Evolutionary conservation across 345 rosid genomes (phyloP), one percentile per base, ranked within the genome.

Genomic region (Eucalyptus sp.): DNA sequence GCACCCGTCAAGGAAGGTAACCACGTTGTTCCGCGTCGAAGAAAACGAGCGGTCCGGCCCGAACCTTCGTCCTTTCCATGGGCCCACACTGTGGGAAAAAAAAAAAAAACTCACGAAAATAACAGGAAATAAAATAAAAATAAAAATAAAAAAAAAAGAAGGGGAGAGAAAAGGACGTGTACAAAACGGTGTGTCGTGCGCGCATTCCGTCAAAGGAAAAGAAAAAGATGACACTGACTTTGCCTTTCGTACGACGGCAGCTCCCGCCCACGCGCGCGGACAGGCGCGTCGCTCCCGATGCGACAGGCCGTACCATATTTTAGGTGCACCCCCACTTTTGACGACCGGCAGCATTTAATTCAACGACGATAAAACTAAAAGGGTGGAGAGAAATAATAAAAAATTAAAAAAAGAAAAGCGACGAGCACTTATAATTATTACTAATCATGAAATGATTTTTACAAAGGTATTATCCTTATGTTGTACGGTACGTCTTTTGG

Each of bases 131-230:
- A 8, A 14, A 66, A 66, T 8, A 31, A 2, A 8, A n/a, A n/a
- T 2, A 7, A 7, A 14, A 62, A 64, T 3, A 6, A 4, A 14
- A 4, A 27, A 62, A 0, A 62, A 4, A 12, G 16, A 12, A 24
- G 29, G 31, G 31, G 13, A 64, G 18, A 31, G 12, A 71, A 9
- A 71, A 33, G 81, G 81, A 33, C 80, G 25, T 17, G 80, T 18
- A 33, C 80, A 37, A 3, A 18, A 37, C 81, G 43, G 14, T 22
- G 81, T 18, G 81, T 20, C 13, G 83, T 37, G 46, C 13, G 44
- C 13, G 20, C 48, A 41, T 76, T 37, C 83, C 48, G 48, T 76
- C 46, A 41, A 37, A 37, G 46, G 48, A 71, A 37, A 68, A 68
- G 7, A 64, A 18, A 37, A 76, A 10, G 48, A 20, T 10, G 83